phyloP scores from a whole-genome alignment of 352 stramenopile genomes.

The Peronospora belbahrii region DNA sequence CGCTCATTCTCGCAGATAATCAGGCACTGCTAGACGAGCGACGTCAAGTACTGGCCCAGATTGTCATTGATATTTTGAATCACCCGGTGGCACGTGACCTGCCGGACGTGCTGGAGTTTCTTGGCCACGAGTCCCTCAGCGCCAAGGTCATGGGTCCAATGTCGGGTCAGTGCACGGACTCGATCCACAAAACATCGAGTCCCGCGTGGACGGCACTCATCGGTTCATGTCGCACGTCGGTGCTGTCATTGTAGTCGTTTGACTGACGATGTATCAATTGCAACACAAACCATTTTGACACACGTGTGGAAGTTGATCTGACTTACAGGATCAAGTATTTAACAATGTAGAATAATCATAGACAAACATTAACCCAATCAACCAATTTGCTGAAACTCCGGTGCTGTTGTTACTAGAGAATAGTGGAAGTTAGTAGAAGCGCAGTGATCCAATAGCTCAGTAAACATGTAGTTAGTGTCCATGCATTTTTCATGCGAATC shows the following conservation, averaged over 20 bases:
- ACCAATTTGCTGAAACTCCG: neutral
- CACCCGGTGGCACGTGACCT: constrained; percentile 45
- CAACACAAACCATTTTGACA: neutral
- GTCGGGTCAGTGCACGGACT: constrained; percentile 45
- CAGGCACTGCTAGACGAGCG: constrained; percentile 60
- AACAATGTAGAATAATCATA: neutral
- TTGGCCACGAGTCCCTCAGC: constrained; percentile 44
- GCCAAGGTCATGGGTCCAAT: constrained; percentile 31
- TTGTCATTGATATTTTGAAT: constrained; percentile 54
- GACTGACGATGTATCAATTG: neutral
- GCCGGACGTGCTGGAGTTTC: constrained; percentile 58
- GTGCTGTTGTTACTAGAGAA: neutral
- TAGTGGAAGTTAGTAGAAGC: no score
- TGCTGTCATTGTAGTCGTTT: constrained; percentile 10
- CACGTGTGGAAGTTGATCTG: neutral
- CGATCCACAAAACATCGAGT: constrained; percentile 67
- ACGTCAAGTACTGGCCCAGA: constrained; percentile 46
- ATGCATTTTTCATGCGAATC: no score
- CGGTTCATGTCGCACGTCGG: constrained; percentile 2
- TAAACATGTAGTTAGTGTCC: no score
- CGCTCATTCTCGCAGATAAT: constrained; percentile 62
- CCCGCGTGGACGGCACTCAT: constrained; percentile 44
- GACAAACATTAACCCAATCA: neutral
- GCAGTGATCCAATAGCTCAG: no score
- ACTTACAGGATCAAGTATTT: neutral